phyloP scores from a whole-genome alignment of 2,329 filamentous ascomycete genomes.

The Fusarium devonianum region DNA sequence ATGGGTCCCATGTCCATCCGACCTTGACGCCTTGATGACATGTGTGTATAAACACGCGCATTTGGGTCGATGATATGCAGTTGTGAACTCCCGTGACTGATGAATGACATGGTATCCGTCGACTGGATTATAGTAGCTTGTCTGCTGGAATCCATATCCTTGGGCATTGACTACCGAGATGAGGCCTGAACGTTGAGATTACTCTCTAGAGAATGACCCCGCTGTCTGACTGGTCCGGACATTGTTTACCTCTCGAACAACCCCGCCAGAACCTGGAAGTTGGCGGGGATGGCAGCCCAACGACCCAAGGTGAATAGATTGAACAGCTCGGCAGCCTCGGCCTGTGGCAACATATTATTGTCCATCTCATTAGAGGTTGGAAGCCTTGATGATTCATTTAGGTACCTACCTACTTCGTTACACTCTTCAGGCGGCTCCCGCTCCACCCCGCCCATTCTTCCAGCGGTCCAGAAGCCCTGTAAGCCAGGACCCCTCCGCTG shows the following conservation, averaged over 20 bases:
- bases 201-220: constrained; percentile 16
- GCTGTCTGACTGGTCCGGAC: constrained; percentile 15
- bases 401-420: no score
- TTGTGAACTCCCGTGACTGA: constrained; percentile 4
- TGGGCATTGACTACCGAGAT: no score
- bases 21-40: constrained; percentile 21
- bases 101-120: no score
- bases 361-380: no score
- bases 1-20: constrained; percentile 3
- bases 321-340: no score
- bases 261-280: constrained; percentile 9
- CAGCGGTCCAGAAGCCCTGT: constrained; percentile 24
- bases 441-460: constrained; percentile 29
- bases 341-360: no score
- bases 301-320: no score
- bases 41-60: no score
- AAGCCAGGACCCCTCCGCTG: constrained; percentile 27
- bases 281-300: no score
- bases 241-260: constrained; percentile 4
- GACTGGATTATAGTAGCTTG: no score
- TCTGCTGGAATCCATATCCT: constrained; percentile 1
- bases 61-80: no score
- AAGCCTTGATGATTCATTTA: no score
- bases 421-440: constrained; percentile 16
- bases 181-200: constrained; percentile 16